Evolutionary conservation across 2,329 filamentous ascomycete species (phyloP).

Genomic region (Paracorniculantispora psalliotae): DNA sequence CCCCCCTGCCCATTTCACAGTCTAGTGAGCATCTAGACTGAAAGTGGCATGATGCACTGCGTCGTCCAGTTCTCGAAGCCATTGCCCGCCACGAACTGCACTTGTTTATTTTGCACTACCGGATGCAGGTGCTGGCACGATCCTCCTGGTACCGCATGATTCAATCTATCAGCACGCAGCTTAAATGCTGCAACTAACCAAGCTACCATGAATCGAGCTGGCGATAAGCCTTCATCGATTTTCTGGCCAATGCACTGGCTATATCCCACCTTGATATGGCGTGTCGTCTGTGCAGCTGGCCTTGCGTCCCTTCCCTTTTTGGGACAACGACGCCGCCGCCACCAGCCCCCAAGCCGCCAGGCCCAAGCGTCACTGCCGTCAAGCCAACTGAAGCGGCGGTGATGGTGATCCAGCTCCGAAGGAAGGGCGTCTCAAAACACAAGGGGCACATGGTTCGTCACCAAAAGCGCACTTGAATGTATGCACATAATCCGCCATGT

Average conservation of each 20-base stretch:
- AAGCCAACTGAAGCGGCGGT: background rate
- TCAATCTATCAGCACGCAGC: background rate
- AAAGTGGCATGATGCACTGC: background rate
- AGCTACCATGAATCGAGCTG: background rate
- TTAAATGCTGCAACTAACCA: background rate
- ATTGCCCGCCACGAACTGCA: background rate
- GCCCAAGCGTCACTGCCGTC: background rate
- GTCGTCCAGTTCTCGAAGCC: background rate
- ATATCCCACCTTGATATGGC: background rate
- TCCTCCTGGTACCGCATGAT: background rate
- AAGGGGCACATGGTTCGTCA: background rate
- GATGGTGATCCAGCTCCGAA: background rate
- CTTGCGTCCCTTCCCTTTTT: conserved; percentile 1
- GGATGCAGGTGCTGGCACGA: background rate
- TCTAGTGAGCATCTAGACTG: background rate
- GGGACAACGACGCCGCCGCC: conserved; percentile 12
- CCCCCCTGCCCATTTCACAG: background rate
- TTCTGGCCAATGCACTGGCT: background rate
- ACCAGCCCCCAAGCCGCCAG: conserved; percentile 8
- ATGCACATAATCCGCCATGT: background rate
- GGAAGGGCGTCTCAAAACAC: background rate
- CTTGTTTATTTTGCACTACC: background rate
- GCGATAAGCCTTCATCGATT: background rate
- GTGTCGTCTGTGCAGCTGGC: background rate
- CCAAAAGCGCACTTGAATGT: background rate